Percentiles rank a stretch among this genome's conserved stretches.
Conservation (phyloP, 768 basidiomycete genomes). For the Cantharellus cinnabarinus region DNA sequence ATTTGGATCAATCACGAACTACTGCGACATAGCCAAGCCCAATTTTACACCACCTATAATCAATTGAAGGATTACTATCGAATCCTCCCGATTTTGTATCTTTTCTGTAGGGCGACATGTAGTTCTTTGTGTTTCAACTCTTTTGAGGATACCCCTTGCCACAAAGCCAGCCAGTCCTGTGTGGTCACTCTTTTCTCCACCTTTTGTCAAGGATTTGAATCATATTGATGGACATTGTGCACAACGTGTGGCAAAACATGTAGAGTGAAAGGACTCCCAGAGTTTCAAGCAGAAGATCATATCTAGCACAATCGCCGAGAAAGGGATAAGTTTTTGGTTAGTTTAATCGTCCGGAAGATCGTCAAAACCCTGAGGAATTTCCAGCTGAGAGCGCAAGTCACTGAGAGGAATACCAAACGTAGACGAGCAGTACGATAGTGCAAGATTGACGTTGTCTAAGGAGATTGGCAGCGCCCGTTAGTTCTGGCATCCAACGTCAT, state of each 20-base stretch:
- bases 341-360: slow-evolving; percentile 18
- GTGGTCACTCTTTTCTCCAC: background rate
- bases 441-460: slow-evolving; percentile 8
- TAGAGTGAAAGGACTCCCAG: background rate
- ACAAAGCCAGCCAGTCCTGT: too few relatives aligned
- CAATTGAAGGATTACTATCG: too few relatives aligned
- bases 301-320: background rate
- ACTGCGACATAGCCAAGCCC: too few relatives aligned
- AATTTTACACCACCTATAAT: too few relatives aligned
- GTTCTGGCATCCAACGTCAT: background rate
- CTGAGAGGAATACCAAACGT: slow-evolving; percentile 22
- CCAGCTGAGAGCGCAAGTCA: slow-evolving; percentile 48
- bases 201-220: background rate
- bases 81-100: too few relatives aligned
- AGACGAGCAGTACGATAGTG: slow-evolving; percentile 4
- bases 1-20: too few relatives aligned
- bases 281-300: background rate
- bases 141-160: too few relatives aligned
- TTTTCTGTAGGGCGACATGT: too few relatives aligned
- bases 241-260: background rate
- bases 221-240: background rate
- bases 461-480: background rate
- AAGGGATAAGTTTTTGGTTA: background rate
- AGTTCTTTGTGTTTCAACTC: too few relatives aligned
- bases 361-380: slow-evolving; percentile 54